These are phyloP conservation scores for Penicillium waksmanii DNA, from an alignment of 495 filamentous ascomycete species.

Conservation along the genomic window DNA sequence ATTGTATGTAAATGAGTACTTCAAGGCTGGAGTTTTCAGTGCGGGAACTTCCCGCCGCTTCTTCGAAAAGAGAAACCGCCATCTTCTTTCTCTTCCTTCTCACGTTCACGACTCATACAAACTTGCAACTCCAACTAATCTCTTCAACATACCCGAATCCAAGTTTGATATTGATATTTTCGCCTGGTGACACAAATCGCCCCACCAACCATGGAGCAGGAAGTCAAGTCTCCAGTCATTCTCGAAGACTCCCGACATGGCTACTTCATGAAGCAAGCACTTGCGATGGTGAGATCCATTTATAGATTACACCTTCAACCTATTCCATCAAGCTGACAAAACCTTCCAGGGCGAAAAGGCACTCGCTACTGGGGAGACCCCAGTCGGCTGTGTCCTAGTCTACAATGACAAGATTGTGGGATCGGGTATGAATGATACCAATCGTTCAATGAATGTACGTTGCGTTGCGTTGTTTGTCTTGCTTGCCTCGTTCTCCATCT, in stretches of 20 bases:
- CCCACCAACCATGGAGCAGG: background rate
- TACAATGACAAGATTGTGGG: conserved; percentile 74
- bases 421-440: conserved; percentile 93
- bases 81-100: too few relatives aligned
- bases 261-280: conserved; percentile 70
- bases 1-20: too few relatives aligned
- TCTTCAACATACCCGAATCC: too few relatives aligned
- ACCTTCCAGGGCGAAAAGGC: conserved; percentile 71
- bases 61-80: too few relatives aligned
- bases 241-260: conserved; percentile 46
- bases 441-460: conserved; percentile 73
- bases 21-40: too few relatives aligned
- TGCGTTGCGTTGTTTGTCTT: too few relatives aligned
- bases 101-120: too few relatives aligned
- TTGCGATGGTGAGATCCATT: conserved; percentile 60
- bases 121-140: too few relatives aligned
- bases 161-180: too few relatives aligned
- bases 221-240: conserved; percentile 3
- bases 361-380: conserved; percentile 83
- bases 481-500: too few relatives aligned
- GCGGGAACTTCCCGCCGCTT: too few relatives aligned
- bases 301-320: background rate
- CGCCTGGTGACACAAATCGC: too few relatives aligned
- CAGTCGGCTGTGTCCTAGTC: conserved; percentile 94
- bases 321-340: background rate